Conservation (phyloP, 2,329 filamentous ascomycete species). For the Nigrograna mackinnonii region DNA sequence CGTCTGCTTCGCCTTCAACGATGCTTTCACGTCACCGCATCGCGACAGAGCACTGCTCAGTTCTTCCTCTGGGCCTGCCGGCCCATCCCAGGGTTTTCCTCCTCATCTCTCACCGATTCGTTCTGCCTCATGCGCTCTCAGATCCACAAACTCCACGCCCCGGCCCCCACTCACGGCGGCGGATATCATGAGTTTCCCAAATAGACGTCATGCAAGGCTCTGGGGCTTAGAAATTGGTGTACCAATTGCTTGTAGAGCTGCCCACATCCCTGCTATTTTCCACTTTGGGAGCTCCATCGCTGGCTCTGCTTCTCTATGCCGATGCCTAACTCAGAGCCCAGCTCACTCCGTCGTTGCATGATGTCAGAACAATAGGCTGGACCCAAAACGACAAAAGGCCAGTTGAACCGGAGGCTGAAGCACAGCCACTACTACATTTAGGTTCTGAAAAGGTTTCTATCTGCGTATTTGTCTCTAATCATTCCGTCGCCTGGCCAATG, state of each 20-base stretch:
- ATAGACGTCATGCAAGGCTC: conserved; percentile 5
- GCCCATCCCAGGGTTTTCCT: too few species aligned
- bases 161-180: conserved; percentile 4
- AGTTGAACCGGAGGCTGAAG: conserved; percentile 27
- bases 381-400: conserved; percentile 10
- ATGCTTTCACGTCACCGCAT: too few species aligned
- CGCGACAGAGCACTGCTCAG: too few species aligned
- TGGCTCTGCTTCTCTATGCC: conserved; percentile 6
- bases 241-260: conserved; percentile 9
- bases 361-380: conserved; percentile 12
- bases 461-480: conserved; percentile 7
- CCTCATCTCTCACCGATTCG: too few species aligned
- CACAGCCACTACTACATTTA: conserved; percentile 27
- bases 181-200: conserved; percentile 8
- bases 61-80: too few species aligned
- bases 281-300: conserved; percentile 1
- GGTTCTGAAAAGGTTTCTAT: conserved; percentile 11
- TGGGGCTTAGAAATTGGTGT: conserved; percentile 10
- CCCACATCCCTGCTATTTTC: conserved; percentile 9
- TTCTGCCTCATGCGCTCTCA: too few species aligned
- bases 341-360: neutral
- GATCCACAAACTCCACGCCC: too few species aligned
- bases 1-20: too few species aligned
- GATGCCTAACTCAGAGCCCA: neutral
- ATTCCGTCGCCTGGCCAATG: conserved; percentile 10